A percentile compares a stretch with the other conserved stretches of the same genome.
These are phyloP conservation scores for Tetratostichococcus sp. DNA, from an alignment of 139 green algal species.

Conservation along the genomic window DNA sequence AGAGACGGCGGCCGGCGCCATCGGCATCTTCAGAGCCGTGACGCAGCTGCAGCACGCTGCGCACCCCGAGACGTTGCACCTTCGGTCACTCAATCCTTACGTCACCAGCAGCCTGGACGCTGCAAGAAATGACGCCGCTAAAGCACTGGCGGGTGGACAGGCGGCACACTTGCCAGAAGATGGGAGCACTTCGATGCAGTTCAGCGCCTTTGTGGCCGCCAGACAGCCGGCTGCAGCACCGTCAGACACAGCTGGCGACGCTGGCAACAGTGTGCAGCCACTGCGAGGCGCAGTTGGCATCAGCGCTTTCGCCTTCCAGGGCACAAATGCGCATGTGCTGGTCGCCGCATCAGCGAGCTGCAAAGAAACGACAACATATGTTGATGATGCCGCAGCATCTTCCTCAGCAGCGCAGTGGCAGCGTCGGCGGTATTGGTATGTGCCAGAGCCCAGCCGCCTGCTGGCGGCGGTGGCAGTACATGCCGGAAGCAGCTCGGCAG, in stretches of 20 bases:
- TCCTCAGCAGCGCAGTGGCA: no score
- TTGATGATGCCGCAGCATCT: background rate
- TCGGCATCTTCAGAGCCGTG: slow-evolving; percentile 27
- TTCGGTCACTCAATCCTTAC: slow-evolving; percentile 51
- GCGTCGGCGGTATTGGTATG: slow-evolving; percentile 2
- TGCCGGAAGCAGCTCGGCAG: background rate
- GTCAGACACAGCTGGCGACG: background rate
- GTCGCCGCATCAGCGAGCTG: slow-evolving; percentile 15
- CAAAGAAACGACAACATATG: no score
- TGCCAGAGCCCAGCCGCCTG: background rate
- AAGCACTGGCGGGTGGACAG: no score
- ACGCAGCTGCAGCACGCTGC: background rate
- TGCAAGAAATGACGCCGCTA: background rate
- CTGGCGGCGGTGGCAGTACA: background rate
- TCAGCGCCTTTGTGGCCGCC: background rate
- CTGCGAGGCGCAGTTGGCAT: slow-evolving; percentile 40
- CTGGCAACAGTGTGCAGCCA: no score
- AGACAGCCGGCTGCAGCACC: background rate
- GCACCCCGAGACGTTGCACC: slow-evolving; percentile 44
- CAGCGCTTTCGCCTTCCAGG: slow-evolving; percentile 83
- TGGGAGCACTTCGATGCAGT: background rate
- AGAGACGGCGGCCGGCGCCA: slow-evolving; percentile 43
- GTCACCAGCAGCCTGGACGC: slow-evolving; percentile 10
- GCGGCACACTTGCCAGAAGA: no score
- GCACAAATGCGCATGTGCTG: slow-evolving; percentile 69